Evolutionary conservation across 768 basidiomycete genomes (phyloP).

Genomic region (Suillus clintonianus): DNA sequence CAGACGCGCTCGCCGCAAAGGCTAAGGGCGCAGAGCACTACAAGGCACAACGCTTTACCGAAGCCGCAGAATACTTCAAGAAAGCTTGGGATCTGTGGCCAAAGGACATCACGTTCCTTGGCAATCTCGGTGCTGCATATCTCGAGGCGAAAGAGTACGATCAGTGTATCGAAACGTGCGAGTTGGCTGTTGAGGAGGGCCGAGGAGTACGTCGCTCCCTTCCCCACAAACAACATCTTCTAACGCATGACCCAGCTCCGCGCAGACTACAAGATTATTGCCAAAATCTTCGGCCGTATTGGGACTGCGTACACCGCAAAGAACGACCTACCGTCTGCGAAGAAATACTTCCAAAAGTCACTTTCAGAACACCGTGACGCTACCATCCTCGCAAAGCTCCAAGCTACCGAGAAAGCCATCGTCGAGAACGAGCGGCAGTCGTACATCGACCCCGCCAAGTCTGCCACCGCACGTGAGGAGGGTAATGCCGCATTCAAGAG

Average conservation of each 20-base stretch:
- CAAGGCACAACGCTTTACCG: slow-evolving; percentile 81
- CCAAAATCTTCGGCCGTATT: slow-evolving; percentile 90
- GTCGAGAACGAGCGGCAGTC: slow-evolving; percentile 76
- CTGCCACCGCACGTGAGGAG: slow-evolving; percentile 83
- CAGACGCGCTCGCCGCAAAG: slow-evolving; percentile 79
- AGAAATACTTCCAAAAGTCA: slow-evolving; percentile 93
- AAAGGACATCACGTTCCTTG: slow-evolving; percentile 91
- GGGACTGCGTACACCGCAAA: slow-evolving; percentile 86
- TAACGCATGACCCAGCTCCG: slow-evolving; percentile 52
- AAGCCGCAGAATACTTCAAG: slow-evolving; percentile 73
- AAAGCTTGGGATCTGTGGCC: slow-evolving; percentile 94
- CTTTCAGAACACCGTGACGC: slow-evolving; percentile 96
- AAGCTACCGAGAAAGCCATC: slow-evolving; percentile 77
- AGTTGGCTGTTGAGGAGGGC: slow-evolving; percentile 97
- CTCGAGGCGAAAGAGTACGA: slow-evolving; percentile 94
- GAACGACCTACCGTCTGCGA: slow-evolving; percentile 70
- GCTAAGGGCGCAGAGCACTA: slow-evolving; percentile 77
- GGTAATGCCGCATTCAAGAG: slow-evolving; percentile 91
- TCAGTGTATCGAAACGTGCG: slow-evolving; percentile 86
- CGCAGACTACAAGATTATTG: slow-evolving; percentile 93
- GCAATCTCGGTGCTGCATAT: slow-evolving; percentile 88
- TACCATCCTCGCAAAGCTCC: slow-evolving; percentile 87
- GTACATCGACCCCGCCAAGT: slow-evolving; percentile 86
- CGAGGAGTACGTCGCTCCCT: slow-evolving; percentile 53
- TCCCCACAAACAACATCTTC: neutral